These are phyloP conservation scores for Peniophora sp. DNA, from an alignment of 1,284 basidiomycete species.

Conservation along the genomic window DNA sequence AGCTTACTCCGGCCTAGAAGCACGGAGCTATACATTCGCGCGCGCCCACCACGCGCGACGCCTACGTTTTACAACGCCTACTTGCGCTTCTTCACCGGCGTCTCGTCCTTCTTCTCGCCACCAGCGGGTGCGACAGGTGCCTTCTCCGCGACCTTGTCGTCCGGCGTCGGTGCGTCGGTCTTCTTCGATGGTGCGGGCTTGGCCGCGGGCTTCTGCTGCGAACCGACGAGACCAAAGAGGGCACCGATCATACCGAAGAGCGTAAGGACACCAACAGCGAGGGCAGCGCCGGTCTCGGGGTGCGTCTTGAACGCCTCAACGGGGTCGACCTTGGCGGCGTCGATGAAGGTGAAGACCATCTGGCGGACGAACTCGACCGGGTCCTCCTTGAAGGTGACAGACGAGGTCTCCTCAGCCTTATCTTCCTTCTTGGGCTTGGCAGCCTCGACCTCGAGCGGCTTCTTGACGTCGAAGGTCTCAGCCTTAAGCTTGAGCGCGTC, in stretches of 20 bases:
- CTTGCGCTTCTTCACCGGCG: conserved; percentile 49
- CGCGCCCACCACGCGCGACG: too few species aligned
- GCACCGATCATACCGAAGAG: conserved; percentile 79
- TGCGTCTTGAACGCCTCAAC: conserved; percentile 70
- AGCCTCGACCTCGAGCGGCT: conserved; percentile 52
- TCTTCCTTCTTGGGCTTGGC: conserved; percentile 46
- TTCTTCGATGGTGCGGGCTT: conserved; percentile 61
- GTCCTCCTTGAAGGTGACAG: conserved; percentile 51
- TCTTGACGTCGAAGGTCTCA: conserved; percentile 85
- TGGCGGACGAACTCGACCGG: conserved; percentile 75
- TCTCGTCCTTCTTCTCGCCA: conserved; percentile 56
- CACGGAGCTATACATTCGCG: too few species aligned
- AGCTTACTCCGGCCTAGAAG: too few species aligned
- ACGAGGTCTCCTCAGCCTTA: conserved; percentile 38
- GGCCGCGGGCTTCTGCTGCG: conserved; percentile 59
- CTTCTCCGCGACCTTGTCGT: conserved; percentile 54
- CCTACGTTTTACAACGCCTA: conserved; percentile 16
- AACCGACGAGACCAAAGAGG: conserved; percentile 72
- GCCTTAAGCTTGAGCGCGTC: conserved; percentile 77
- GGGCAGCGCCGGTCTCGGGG: conserved; percentile 77
- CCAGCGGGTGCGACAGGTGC: conserved; percentile 63
- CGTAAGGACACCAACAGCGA: conserved; percentile 67
- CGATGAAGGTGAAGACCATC: conserved; percentile 69
- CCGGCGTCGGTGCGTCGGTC: conserved; percentile 54
- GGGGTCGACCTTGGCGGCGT: conserved; percentile 66